These are phyloP conservation scores for Populus hybrid DNA, from an alignment of 441 rosid genomes.

Conservation along the genomic window DNA sequence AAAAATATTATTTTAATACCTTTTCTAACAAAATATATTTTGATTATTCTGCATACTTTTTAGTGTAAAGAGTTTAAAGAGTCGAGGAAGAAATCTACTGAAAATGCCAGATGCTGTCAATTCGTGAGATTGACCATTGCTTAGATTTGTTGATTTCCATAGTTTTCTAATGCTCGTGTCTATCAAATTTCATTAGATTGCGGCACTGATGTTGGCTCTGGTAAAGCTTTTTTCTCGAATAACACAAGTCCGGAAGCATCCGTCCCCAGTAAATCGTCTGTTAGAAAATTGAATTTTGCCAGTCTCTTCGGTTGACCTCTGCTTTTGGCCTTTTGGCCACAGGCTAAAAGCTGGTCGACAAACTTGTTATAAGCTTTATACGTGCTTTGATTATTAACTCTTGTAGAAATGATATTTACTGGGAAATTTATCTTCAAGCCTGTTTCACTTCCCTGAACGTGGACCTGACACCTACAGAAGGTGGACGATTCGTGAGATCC, in stretches of 20 bases:
- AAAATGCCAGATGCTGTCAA: background rate
- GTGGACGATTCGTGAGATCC: too few relatives aligned
- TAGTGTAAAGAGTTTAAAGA: background rate
- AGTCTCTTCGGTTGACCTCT: background rate
- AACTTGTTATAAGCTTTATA: too few relatives aligned
- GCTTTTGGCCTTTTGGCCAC: too few relatives aligned
- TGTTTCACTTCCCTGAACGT: too few relatives aligned
- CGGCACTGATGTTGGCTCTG: conserved; percentile 8
- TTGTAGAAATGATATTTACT: too few relatives aligned
- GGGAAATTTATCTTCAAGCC: too few relatives aligned
- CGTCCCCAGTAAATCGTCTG: background rate
- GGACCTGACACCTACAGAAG: too few relatives aligned
- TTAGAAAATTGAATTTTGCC: background rate
- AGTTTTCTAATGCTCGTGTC: background rate
- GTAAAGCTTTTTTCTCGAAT: background rate
- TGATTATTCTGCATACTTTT: too few relatives aligned
- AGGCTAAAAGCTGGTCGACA: too few relatives aligned
- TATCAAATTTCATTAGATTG: background rate
- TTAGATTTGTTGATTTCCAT: background rate
- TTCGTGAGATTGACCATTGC: background rate
- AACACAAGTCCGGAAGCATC: background rate
- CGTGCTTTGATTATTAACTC: too few relatives aligned
- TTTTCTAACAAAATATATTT: too few relatives aligned
- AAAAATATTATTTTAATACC: too few relatives aligned
- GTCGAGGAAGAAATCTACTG: background rate